A percentile compares a stretch with the other conserved stretches of the same genome.
Conservation (phyloP, 2,329 filamentous ascomycete genomes). For the Microsporum canis region DNA sequence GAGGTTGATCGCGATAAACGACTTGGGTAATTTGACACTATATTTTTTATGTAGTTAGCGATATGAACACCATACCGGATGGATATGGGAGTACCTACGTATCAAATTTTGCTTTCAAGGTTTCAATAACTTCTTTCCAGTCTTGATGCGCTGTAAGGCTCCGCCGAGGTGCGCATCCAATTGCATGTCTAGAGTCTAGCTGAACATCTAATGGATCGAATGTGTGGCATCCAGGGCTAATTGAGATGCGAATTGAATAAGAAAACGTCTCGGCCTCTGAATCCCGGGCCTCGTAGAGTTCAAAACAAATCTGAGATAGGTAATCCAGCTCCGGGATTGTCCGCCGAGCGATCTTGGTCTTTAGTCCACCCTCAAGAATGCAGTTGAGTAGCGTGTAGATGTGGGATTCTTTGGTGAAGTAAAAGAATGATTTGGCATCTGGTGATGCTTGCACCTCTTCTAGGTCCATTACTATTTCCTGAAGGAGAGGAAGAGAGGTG, state of each 20-base stretch:
- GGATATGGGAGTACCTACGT: slow-evolving; percentile 50
- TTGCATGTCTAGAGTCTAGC: slow-evolving; percentile 90
- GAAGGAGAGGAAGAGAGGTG: slow-evolving; percentile 83
- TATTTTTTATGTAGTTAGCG: slow-evolving; percentile 6
- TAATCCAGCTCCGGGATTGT: slow-evolving; percentile 97
- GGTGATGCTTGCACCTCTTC: slow-evolving; percentile 95
- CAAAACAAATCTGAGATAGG: slow-evolving; percentile 93
- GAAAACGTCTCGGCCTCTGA: slow-evolving; percentile 66
- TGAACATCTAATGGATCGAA: slow-evolving; percentile 94
- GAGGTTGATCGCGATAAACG: slow-evolving; percentile 41
- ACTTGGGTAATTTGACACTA: slow-evolving; percentile 42
- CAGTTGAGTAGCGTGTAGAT: slow-evolving; percentile 98
- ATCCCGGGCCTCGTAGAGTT: slow-evolving; percentile 91
- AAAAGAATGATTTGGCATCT: slow-evolving; percentile 91
- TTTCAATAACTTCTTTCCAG: slow-evolving; percentile 97
- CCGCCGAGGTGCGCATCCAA: slow-evolving; percentile 81
- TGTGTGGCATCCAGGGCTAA: slow-evolving; percentile 90
- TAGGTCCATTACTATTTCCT: slow-evolving; percentile 92
- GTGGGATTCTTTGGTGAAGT: slow-evolving; percentile 98
- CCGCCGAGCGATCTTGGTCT: slow-evolving; percentile 90
- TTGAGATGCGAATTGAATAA: slow-evolving; percentile 92
- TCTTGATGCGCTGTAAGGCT: slow-evolving; percentile 84
- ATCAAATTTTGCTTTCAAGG: slow-evolving; percentile 85
- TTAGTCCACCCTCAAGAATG: slow-evolving; percentile 90
- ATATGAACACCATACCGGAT: slow-evolving; percentile 8